Evolutionary conservation across 768 basidiomycete genomes (phyloP), one percentile per base, ranked within the genome.

Genomic region (Lactarius tabidus): DNA sequence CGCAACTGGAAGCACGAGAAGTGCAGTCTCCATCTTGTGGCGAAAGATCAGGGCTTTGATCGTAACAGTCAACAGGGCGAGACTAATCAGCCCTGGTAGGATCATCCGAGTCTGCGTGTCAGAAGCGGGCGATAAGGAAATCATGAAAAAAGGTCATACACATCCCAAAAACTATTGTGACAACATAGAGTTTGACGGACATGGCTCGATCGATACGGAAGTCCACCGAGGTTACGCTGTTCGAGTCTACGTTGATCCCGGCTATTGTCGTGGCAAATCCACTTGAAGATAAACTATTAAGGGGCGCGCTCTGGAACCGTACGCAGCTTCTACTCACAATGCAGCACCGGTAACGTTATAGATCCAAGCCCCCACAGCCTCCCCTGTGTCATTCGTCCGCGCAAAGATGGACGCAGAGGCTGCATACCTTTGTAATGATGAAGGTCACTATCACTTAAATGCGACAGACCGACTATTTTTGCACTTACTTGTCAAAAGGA

Each of bases 1-100:
- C 1, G 69, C 69, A 14, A 73, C 63, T 1, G 73, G 72, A 9
- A 73, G 48, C 3, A 71, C 69, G 2, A 74, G 58, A 10, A 73
- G 65, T 7, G 69, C 64, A 9, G 69, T 64, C 12, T 68, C 66
- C 29, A 72, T 65, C 18, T 60, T 66, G 51, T 68, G 66, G 5
- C 70, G 62, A 36, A 73, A 71, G 54, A 71, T 52, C 3, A 71
- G 65, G 35, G 69, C 63, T 39, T 60, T 64, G n/a, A 67, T 59
- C 15, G 55, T 56, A n/a, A 26, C 53, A 20, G 39, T 26, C 62
- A 67, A 59, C 20, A 64, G 52, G 8, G 33, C 29, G 28, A 67
- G 58, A 39, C 62, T 67, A 12, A 64, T 59, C 31, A 67, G 6
- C 66, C 66, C 66, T 67, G 53, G 26, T 23, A 29, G 14, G 36